These are phyloP conservation scores for Starmerella vitae DNA, from an alignment of 805 yeast species.

Conservation along the genomic window DNA sequence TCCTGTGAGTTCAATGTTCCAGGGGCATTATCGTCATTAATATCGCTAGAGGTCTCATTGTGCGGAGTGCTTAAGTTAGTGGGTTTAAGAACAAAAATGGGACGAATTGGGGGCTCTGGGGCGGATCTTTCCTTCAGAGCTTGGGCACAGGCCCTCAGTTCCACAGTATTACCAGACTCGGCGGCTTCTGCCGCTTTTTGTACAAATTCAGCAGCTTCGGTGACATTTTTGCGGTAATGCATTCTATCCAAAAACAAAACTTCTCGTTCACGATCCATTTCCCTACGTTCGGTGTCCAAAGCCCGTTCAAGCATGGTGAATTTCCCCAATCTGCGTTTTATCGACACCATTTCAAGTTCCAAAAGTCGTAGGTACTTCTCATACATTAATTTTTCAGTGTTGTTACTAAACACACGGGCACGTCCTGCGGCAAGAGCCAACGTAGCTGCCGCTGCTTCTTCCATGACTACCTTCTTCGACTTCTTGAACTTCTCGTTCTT, in stretches of 20 bases:
- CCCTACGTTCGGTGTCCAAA: constrained; percentile 33
- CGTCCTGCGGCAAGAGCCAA: constrained; percentile 46
- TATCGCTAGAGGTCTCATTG: constrained; percentile 33
- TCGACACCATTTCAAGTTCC: constrained; percentile 56
- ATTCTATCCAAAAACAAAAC: constrained; percentile 54
- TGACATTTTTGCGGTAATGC: constrained; percentile 46
- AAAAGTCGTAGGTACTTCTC: constrained; percentile 49
- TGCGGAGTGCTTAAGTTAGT: constrained; percentile 3
- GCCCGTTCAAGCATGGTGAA: constrained; percentile 52
- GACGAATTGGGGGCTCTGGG: constrained; percentile 15
- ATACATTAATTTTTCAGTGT: constrained; percentile 34
- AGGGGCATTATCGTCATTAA: constrained; percentile 42
- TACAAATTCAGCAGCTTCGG: constrained; percentile 41
- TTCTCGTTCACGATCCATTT: constrained; percentile 31
- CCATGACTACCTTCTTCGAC: not conserved
- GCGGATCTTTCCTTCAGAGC: constrained; percentile 8
- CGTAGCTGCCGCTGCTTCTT: constrained; percentile 37
- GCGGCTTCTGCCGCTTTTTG: constrained; percentile 33
- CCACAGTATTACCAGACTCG: constrained; percentile 14
- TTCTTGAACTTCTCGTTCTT: not conserved
- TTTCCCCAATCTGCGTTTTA: constrained; percentile 59
- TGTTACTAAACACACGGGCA: constrained; percentile 18
- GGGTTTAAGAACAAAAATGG: constrained; percentile 11
- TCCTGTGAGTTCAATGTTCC: constrained; percentile 2
- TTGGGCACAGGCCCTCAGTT: constrained; percentile 21